phyloP scores from a whole-genome alignment of 257 asterid species.

The Vinca minor region DNA sequence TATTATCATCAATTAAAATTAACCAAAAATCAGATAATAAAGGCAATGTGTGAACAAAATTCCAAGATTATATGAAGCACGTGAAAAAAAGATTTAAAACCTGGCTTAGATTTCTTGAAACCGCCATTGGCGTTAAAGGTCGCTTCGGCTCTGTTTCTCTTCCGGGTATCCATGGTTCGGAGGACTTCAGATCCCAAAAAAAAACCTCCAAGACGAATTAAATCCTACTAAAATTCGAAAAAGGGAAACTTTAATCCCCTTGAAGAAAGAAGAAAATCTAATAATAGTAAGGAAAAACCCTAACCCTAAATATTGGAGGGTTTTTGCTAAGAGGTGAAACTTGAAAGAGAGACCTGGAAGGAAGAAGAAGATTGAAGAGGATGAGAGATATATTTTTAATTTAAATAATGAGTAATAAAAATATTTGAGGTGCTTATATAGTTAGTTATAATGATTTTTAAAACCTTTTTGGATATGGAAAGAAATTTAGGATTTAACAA shows the following conservation, averaged over 20 bases:
- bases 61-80: background rate
- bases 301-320: slow-evolving; percentile 13
- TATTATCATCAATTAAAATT: too few species aligned
- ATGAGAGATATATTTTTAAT: background rate
- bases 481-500: slow-evolving; percentile 10
- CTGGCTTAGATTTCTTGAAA: slow-evolving; percentile 64
- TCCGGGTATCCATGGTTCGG: slow-evolving; percentile 27
- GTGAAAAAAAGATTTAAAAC: slow-evolving; percentile 20
- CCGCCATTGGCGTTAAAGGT: slow-evolving; percentile 41
- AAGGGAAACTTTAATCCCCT: background rate
- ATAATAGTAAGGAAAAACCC: slow-evolving; percentile 8
- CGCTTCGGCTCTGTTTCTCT: slow-evolving; percentile 25
- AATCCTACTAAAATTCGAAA: background rate
- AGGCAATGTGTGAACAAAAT: background rate
- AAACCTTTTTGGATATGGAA: slow-evolving; percentile 4
- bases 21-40: background rate
- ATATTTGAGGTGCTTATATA: background rate
- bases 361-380: background rate
- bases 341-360: background rate
- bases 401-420: background rate
- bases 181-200: slow-evolving; percentile 11
- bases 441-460: too few species aligned
- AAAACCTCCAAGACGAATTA: background rate
- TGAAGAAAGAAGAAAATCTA: background rate
- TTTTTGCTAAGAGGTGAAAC: slow-evolving; percentile 8